These are phyloP conservation scores for Immersiporthe knoxdaviesiana DNA, from an alignment of 2,329 filamentous ascomycete species.

Conservation along the genomic window DNA sequence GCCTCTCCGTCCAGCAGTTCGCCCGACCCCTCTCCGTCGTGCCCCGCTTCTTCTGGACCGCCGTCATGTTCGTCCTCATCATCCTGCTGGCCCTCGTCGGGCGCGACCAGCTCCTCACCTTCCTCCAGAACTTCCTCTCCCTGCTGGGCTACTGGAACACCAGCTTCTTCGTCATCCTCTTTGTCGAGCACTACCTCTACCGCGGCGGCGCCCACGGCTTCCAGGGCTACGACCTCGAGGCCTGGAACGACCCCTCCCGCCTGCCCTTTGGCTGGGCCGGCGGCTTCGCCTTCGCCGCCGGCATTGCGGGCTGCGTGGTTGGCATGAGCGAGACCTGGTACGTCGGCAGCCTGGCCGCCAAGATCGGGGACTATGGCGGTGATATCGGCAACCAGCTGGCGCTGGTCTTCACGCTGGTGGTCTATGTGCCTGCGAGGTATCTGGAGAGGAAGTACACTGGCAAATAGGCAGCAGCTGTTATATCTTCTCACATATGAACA, in stretches of 20 bases:
- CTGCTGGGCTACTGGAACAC: slow-evolving; percentile 56
- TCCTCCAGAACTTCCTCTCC: slow-evolving; percentile 51
- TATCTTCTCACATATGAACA: no score
- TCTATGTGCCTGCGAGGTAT: slow-evolving; percentile 52
- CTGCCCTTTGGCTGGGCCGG: slow-evolving; percentile 51
- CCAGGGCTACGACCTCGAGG: slow-evolving; percentile 52
- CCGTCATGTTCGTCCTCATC: slow-evolving; percentile 49
- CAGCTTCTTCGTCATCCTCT: slow-evolving; percentile 51
- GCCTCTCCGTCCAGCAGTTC: slow-evolving; percentile 46
- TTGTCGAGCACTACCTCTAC: slow-evolving; percentile 53
- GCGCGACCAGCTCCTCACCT: slow-evolving; percentile 46
- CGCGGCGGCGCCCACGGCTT: slow-evolving; percentile 42
- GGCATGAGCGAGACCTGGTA: slow-evolving; percentile 64
- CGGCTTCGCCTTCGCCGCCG: slow-evolving; percentile 47
- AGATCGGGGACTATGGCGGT: slow-evolving; percentile 49
- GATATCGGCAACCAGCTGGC: slow-evolving; percentile 58
- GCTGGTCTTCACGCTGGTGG: slow-evolving; percentile 51
- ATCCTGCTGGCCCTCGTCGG: slow-evolving; percentile 49
- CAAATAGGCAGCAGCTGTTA: slow-evolving; percentile 36
- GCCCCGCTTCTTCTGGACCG: slow-evolving; percentile 53
- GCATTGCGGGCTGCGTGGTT: slow-evolving; percentile 54
- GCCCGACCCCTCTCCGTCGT: slow-evolving; percentile 46
- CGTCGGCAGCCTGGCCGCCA: slow-evolving; percentile 47
- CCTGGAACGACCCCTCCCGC: slow-evolving; percentile 48
- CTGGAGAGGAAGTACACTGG: slow-evolving; percentile 52